phyloP scores from a whole-genome alignment of 306 rosid species.

The Carpinus fangiana region DNA sequence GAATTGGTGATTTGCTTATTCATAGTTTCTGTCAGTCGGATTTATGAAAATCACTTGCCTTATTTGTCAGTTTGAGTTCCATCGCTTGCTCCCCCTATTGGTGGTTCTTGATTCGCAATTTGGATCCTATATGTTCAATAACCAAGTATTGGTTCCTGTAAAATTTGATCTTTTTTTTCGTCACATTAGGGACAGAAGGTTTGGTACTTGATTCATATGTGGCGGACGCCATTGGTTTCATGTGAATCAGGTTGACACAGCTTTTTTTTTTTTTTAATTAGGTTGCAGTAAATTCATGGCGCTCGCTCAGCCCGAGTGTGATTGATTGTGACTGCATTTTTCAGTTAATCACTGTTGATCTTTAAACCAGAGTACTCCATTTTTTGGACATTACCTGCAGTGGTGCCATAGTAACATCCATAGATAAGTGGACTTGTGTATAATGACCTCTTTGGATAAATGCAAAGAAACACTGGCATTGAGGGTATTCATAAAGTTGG shows the following conservation, averaged over 20 bases:
- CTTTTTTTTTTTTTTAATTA: neutral
- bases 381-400: neutral
- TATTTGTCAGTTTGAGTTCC: neutral
- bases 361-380: neutral
- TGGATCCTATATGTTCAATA: neutral
- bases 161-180: no score
- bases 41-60: neutral
- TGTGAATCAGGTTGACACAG: neutral
- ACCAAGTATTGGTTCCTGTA: neutral
- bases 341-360: neutral
- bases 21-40: neutral
- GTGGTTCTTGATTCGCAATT: neutral
- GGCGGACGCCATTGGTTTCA: neutral
- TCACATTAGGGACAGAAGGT: neutral
- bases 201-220: neutral
- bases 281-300: neutral
- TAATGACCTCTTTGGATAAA: neutral
- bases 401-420: neutral
- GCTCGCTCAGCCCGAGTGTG: neutral
- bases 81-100: neutral
- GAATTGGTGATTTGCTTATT: neutral
- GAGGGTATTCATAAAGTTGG: neutral
- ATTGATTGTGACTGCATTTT: neutral
- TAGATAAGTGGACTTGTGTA: neutral
- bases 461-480: neutral